Percentiles rank a stretch among this genome's conserved stretches.
These are phyloP conservation scores for Ramalina intermedia DNA, from an alignment of 495 filamentous ascomycete genomes.

Conservation along the genomic window DNA sequence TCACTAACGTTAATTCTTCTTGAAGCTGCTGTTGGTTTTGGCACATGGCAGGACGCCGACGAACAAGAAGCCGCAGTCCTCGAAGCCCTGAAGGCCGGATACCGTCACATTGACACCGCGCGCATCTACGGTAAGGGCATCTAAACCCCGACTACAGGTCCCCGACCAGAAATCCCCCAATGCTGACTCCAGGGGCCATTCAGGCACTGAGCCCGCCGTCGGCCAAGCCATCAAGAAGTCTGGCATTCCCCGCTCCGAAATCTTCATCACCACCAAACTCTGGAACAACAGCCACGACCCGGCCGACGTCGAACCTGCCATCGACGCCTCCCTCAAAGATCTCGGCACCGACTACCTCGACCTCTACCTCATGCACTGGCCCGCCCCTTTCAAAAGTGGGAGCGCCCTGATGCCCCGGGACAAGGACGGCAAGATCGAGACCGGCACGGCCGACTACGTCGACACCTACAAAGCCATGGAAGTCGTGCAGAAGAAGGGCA, in stretches of 20 bases:
- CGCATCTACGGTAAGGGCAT: constrained; percentile 32
- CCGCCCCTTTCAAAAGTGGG: constrained; percentile 32
- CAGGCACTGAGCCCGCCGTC: constrained; percentile 29
- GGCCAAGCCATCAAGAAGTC: constrained; percentile 43
- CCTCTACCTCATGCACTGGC: constrained; percentile 59
- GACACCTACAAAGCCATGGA: constrained; percentile 57
- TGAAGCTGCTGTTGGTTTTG: constrained; percentile 15
- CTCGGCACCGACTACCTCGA: constrained; percentile 53
- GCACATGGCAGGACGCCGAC: constrained; percentile 35
- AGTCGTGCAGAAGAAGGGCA: constrained; percentile 37
- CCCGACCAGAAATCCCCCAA: constrained; percentile 46
- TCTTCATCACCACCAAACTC: constrained; percentile 59
- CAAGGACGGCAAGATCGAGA: constrained; percentile 28
- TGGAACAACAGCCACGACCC: constrained; percentile 57
- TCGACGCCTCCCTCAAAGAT: constrained; percentile 45
- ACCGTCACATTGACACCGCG: constrained; percentile 48
- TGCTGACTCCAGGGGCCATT: constrained; percentile 43
- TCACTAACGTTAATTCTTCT: neutral
- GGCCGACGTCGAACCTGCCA: constrained; percentile 42
- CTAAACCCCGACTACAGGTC: constrained; percentile 31
- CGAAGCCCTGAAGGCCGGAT: constrained; percentile 40
- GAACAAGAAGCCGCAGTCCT: constrained; percentile 31
- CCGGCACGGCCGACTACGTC: constrained; percentile 32
- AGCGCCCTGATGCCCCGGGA: constrained; percentile 24
- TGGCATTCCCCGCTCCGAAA: constrained; percentile 39